phyloP scores from a whole-genome alignment of 1,284 basidiomycete species.

The Cutaneotrichosporon cyanovorans region DNA sequence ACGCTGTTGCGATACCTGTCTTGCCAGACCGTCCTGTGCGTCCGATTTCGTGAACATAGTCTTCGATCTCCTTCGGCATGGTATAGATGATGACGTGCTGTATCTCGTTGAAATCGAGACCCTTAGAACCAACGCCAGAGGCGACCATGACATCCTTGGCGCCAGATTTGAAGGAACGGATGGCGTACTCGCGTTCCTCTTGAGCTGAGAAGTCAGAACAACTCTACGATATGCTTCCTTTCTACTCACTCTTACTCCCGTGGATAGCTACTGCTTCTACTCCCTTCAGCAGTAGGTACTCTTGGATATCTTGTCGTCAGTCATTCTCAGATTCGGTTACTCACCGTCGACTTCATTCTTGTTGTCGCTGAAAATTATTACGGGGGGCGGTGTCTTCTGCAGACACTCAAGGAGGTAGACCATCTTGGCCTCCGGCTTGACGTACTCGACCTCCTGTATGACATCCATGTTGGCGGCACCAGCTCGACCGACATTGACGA shows the following conservation, averaged over 20 bases:
- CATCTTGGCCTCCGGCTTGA: conserved; percentile 99
- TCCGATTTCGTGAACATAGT: conserved; percentile 91
- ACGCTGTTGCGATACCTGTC: conserved; percentile 99
- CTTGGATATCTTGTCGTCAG: conserved; percentile 68
- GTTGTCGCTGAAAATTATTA: conserved; percentile 97
- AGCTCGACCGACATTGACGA: conserved; percentile 96
- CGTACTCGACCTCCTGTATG: conserved; percentile 94
- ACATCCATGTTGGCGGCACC: conserved; percentile 97
- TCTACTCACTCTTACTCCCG: conserved; percentile 76
- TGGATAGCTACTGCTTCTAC: conserved; percentile 98
- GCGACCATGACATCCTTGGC: conserved; percentile 99
- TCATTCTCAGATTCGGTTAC: conserved; percentile 15
- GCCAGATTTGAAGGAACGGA: conserved; percentile 92
- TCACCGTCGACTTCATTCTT: conserved; percentile 98
- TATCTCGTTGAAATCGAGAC: conserved; percentile 96
- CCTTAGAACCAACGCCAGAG: conserved; percentile 93
- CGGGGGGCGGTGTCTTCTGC: conserved; percentile 96
- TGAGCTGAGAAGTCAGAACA: conserved; percentile 58
- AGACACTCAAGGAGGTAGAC: conserved; percentile 94
- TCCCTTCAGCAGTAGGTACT: conserved; percentile 91
- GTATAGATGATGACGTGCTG: conserved; percentile 60
- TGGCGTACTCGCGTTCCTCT: conserved; percentile 98
- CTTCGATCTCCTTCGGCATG: conserved; percentile 99
- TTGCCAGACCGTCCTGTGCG: conserved; percentile 96
- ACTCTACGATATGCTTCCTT: too few relatives aligned